Base-by-base conservation (phyloP, 1,284 basidiomycete genomes). In the Trichosporon faecale region DNA sequence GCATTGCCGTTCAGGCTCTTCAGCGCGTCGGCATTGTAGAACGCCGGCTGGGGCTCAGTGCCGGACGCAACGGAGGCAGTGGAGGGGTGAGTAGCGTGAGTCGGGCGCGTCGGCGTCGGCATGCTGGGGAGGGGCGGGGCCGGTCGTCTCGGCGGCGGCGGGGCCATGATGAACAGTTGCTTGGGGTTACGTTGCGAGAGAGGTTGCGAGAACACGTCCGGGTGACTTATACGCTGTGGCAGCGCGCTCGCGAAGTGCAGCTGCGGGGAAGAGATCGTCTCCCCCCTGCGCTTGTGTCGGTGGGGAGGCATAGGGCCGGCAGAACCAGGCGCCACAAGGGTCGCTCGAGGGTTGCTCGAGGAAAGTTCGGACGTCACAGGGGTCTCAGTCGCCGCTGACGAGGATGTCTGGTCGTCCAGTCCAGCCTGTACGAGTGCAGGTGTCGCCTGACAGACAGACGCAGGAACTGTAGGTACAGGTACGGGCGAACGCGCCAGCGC, bases 211-310 rank as follows among this genome's bases (percentile, higher is more conserved):
- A 61, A 61, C 29, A 61, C 57, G 18, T 61, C 57, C 27, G 57
- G 27, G 5, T 61, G 57, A 61, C 57, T 61, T 61, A 61, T 61
- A 61, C 57, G 57, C 57, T 61, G 57, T 33, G 57, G 57, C 57
- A 61, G 27, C 57, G 57, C 57, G 57, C 57, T 61, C 57, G 57
- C 57, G n/a, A 61, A 61, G 29, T 33, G 27, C 18, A 61, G 57
- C 29, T 29, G 27, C 57, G 57, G 57, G 18, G 57, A 18, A 16
- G 57, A 61, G 29, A 61, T 61, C 57, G 57, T 27, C 27, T 12
- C 57, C 29, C 29, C 27, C 27, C 57, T 29, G 27, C 57, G 27
- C 29, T 18, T 33, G 27, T 31, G 57, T n/a, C 57, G 27, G 18
- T 61, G 57, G 29, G 57, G 29, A 16, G 57, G 57, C 57, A 61